phyloP scores from a whole-genome alignment of 202 grass and related monocot species.

The Sporobolus alterniflorus region DNA sequence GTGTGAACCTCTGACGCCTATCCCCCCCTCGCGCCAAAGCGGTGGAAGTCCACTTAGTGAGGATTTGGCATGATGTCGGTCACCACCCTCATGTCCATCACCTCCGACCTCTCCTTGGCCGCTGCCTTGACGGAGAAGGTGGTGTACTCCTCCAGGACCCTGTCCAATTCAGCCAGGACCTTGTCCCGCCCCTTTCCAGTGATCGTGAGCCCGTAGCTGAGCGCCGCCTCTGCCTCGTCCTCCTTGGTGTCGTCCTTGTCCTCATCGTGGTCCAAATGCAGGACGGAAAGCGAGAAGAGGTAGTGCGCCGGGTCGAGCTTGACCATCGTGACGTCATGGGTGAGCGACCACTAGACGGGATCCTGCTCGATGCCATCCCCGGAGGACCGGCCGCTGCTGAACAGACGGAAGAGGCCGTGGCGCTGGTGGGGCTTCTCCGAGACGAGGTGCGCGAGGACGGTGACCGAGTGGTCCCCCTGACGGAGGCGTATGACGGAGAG shows the following conservation, averaged over 20 bases:
- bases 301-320: conserved; percentile 90
- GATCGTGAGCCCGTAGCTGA: conserved; percentile 90
- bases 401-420: conserved; percentile 42
- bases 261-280: conserved; percentile 44
- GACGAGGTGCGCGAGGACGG: conserved; percentile 66
- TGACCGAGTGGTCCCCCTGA: conserved; percentile 76
- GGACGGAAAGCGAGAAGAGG: conserved; percentile 91
- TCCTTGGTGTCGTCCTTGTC: conserved; percentile 38
- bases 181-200: conserved; percentile 73
- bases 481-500: conserved; percentile 74
- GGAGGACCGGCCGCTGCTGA: conserved; percentile 19
- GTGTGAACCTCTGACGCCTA: too few relatives aligned
- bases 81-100: conserved; percentile 56
- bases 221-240: conserved; percentile 35
- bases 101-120: conserved; percentile 47
- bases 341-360: conserved; percentile 86
- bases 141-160: conserved; percentile 67
- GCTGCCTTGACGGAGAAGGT: conserved; percentile 76
- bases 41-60: too few relatives aligned
- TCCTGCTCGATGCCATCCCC: conserved; percentile 45
- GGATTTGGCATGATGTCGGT: conserved; percentile 59
- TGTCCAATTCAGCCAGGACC: conserved; percentile 60
- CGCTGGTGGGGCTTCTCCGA: conserved; percentile 37
- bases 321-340: conserved; percentile 75
- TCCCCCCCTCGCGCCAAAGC: too few relatives aligned